Conservation (phyloP, 2,329 filamentous ascomycete species). For the Didymella pomorum region DNA sequence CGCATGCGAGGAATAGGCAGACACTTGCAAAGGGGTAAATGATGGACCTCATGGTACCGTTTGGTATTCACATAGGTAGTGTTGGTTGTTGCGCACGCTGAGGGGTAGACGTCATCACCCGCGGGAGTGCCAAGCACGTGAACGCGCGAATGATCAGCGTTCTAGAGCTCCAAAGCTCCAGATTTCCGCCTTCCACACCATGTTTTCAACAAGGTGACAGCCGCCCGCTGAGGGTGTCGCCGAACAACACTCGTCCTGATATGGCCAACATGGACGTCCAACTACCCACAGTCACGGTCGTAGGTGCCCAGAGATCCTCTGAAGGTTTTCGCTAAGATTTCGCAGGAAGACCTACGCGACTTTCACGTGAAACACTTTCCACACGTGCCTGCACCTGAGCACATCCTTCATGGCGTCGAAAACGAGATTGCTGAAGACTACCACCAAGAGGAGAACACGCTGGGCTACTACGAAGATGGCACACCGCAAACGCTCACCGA, state of each 20-base stretch:
- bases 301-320: slow-evolving; percentile 22
- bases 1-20: slow-evolving; percentile 43
- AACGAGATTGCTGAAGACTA: slow-evolving; percentile 16
- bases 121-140: slow-evolving; percentile 46
- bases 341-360: slow-evolving; percentile 53
- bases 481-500: slow-evolving; percentile 89
- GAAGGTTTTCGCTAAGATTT: slow-evolving; percentile 24
- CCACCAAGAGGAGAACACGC: slow-evolving; percentile 64
- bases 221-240: slow-evolving; percentile 29
- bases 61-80: slow-evolving; percentile 14
- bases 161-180: slow-evolving; percentile 8
- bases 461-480: slow-evolving; percentile 88
- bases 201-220: slow-evolving; percentile 26
- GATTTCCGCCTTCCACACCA: slow-evolving; percentile 19
- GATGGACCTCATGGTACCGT: slow-evolving; percentile 41
- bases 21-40: slow-evolving; percentile 40
- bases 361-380: slow-evolving; percentile 57
- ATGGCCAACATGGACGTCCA: slow-evolving; percentile 32
- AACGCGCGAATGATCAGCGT: slow-evolving; percentile 39
- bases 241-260: background rate
- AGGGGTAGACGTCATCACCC: slow-evolving; percentile 46
- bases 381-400: slow-evolving; percentile 45
- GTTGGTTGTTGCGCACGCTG: slow-evolving; percentile 23
- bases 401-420: slow-evolving; percentile 40
- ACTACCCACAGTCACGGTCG: slow-evolving; percentile 45